Evolutionary conservation across 2,329 filamentous ascomycete species (phyloP), one percentile per base, ranked within the genome.

Genomic region (Fonsecaea multimorphosa): DNA sequence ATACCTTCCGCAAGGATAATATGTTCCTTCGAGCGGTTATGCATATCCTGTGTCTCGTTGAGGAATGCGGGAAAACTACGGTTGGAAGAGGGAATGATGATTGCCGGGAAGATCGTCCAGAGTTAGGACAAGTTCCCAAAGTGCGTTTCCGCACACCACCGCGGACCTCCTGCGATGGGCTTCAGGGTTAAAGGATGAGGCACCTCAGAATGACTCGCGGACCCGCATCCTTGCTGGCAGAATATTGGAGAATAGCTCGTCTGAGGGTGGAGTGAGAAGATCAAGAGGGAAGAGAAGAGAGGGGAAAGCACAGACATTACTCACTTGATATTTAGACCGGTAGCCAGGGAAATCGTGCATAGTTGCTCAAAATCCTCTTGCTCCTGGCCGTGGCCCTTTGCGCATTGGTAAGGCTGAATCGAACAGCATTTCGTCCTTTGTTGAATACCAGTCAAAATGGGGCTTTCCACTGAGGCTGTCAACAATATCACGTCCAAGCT

Each of bases 401-500:
- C 44, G 24, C 12, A 49, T 49, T 49, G 44, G 44, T 49, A 24
- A 49, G 44, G 44, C 44, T 24, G 44, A 24, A 24, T 11, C 19
- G 3, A 31, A 29, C 19, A 34, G 24, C 27, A 38, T 40, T 24
- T 40, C 40, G 9, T 9, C 22, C 8, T 36, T 56, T 51, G 9
- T n/a, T 49, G 22, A 9, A 24, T 49, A 49, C 24, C 22, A 9
- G 24, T 58, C 46, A 32, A 24, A 29, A 67, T 67, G 65, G 65
- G 19, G n/a, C 60, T 68, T 56, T 60, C 66, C 31, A 53, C 54
- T 32, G 56, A 63, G n/a, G 49, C 66, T 19, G 58, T 61, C 56
- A 53, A 61, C 31, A 66, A 46, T 16, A 51, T 68, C n/a, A 34
- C 54, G 44, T 49, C 44, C 16, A 52, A 49, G 3, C 51, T 68